Percentiles rank a stretch among this genome's conserved stretches.
These are phyloP conservation scores for Cephalotrichum gorgonifer DNA, from an alignment of 2,329 filamentous ascomycete genomes.

Conservation along the genomic window DNA sequence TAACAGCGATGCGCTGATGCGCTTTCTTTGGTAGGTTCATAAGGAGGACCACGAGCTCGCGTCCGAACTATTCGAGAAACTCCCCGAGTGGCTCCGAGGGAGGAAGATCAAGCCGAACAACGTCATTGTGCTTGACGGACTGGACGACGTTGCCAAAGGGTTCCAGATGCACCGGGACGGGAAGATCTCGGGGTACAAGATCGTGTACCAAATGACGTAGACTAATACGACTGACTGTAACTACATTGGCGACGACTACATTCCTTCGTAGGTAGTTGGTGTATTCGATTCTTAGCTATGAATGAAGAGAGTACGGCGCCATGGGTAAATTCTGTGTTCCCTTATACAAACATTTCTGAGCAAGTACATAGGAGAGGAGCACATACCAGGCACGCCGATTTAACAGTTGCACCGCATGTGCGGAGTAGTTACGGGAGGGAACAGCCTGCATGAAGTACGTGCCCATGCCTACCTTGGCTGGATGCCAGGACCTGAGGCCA, in stretches of 20 bases:
- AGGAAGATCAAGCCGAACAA: constrained; percentile 24
- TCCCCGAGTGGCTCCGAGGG: constrained; percentile 21
- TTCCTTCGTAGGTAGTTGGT: not conserved
- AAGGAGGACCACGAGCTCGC: constrained; percentile 24
- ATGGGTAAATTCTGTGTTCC: too few species aligned
- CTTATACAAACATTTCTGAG: too few species aligned
- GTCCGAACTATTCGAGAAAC: constrained; percentile 22
- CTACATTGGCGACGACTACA: not conserved
- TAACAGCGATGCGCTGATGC: too few species aligned
- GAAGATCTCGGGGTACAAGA: constrained; percentile 26
- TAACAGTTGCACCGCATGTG: too few species aligned
- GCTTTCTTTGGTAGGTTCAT: constrained; percentile 15
- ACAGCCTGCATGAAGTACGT: too few species aligned
- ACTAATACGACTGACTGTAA: not conserved
- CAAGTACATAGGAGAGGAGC: too few species aligned
- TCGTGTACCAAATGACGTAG: constrained; percentile 22
- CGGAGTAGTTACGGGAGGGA: too few species aligned
- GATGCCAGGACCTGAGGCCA: too few species aligned
- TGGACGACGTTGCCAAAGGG: constrained; percentile 19
- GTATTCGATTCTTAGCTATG: not conserved
- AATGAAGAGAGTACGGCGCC: too few species aligned
- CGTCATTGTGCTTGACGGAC: constrained; percentile 16
- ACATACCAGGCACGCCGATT: too few species aligned
- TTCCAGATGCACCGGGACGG: constrained; percentile 27
- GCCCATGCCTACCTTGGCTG: too few species aligned